Percentiles rank a stretch among this genome's conserved stretches.
phyloP scores from a whole-genome alignment of 768 basidiomycete genomes.

The Agaricus blazei region DNA sequence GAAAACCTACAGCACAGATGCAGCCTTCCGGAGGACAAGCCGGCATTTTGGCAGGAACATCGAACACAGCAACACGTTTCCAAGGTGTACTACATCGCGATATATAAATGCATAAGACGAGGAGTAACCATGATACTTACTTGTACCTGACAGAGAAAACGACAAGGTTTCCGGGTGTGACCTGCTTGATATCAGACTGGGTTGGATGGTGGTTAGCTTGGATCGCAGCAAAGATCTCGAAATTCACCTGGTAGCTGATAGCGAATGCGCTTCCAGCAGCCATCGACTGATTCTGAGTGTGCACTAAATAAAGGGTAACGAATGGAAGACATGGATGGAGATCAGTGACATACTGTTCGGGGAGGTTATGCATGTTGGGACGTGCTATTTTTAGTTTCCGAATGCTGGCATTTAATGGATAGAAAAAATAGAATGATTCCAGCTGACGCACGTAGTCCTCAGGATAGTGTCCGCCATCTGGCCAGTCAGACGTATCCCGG shows the following conservation, averaged over 20 bases:
- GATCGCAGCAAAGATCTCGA: background rate
- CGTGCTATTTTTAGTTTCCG: slow-evolving; percentile 31
- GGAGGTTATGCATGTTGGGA: slow-evolving; percentile 35
- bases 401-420: no score
- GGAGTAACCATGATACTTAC: slow-evolving; percentile 25
- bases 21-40: slow-evolving; percentile 47
- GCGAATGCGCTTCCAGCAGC: slow-evolving; percentile 54
- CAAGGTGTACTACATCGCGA: slow-evolving; percentile 40
- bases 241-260: slow-evolving; percentile 42
- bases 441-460: slow-evolving; percentile 36
- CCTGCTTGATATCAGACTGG: slow-evolving; percentile 41
- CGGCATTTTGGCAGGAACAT: slow-evolving; percentile 44
- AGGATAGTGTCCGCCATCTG: slow-evolving; percentile 38
- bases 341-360: slow-evolving; percentile 39
- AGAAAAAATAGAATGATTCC: background rate
- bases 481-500: slow-evolving; percentile 34
- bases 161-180: slow-evolving; percentile 42
- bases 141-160: slow-evolving; percentile 48
- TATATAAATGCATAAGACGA: background rate
- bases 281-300: slow-evolving; percentile 44
- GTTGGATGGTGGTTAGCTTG: background rate
- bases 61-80: slow-evolving; percentile 41
- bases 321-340: background rate
- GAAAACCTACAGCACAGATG: slow-evolving; percentile 41
- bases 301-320: slow-evolving; percentile 29